Evolutionary conservation across 306 rosid genomes (phyloP).

Genomic region (Mimosa pudica): DNA sequence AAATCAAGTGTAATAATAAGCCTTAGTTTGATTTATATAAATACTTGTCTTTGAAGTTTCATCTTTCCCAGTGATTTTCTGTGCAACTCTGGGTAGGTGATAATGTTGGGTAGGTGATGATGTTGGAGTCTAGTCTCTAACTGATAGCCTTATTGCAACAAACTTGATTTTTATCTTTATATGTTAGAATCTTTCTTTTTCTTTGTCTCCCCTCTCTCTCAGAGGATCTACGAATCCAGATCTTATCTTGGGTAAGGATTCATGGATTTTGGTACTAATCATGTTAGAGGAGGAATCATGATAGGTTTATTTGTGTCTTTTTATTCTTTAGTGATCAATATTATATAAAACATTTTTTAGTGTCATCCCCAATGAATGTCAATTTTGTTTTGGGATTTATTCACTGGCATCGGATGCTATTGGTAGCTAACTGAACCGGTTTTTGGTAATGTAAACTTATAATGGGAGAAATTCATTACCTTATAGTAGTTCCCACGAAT

Average conservation of each 20-base stretch:
- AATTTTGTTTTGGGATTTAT: neutral
- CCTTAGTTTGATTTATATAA: slow-evolving; percentile 30
- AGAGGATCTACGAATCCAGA: neutral
- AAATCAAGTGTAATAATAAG: slow-evolving; percentile 35
- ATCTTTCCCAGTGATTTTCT: slow-evolving; percentile 3
- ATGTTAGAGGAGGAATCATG: neutral
- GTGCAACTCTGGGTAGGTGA: slow-evolving; percentile 28
- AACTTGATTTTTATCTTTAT: slow-evolving; percentile 33
- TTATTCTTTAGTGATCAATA: neutral
- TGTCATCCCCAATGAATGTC: neutral
- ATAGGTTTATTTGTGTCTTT: neutral
- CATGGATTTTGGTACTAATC: neutral
- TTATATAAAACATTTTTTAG: neutral
- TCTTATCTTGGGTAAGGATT: neutral
- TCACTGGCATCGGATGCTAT: no score
- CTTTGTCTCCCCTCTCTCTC: neutral
- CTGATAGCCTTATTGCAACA: slow-evolving; percentile 33
- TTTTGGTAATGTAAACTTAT: no score
- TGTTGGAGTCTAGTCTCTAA: slow-evolving; percentile 41
- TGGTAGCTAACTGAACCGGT: no score
- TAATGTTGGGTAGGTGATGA: slow-evolving; percentile 30
- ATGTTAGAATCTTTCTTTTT: slow-evolving; percentile 15
- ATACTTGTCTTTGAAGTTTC: slow-evolving; percentile 34
- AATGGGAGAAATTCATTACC: no score
- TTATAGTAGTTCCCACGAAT: no score